Base-by-base conservation (phyloP, 306 rosid genomes). In the Vigna mungo region DNA sequence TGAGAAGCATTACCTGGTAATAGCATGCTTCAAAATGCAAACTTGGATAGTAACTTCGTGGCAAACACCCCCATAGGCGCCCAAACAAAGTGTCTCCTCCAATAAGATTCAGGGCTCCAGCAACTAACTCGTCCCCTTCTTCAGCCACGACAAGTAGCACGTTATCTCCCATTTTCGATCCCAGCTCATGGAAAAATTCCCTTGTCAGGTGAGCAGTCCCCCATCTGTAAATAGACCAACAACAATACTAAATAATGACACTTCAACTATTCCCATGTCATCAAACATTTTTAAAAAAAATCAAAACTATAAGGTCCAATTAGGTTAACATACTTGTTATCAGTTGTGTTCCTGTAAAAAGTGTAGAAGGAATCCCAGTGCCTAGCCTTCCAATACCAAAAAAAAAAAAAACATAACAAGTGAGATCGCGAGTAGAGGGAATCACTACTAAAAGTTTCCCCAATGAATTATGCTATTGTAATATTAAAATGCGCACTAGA, bases 21-120 rank as follows among this genome's bases (percentile, higher is more conserved):
- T 94, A 94, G 74, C 98, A 94, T 58, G 98, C 94, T 88, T 94
- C 98, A 86, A 94, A 94, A 87, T 94, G 98, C 83, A 92, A 79
- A 82, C 96, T 83, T 62, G 97, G 98, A 77, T 89, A 94, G 84
- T 90, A 88, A 63, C 85, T 74, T 56, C 58, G 80, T n/a, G 94
- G 91, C 25, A 67, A 88, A 78, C 98, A 90, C 20, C 98, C 98
- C 98, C 97, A 94, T 54, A 94, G 88, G 64, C 96, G 96, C 74
- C 98, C 98, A 75, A 60, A 94, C 87, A 94, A 78, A 14, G 96
- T 85, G 86, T 94, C 98, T 74, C 98, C 98, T 75, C 98, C 98
- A 2, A 94, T 87, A 62, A 94, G 93, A 86, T 94, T 94, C 66
- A 94, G 93, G 76, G 97, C 98, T 80, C 98, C 97, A 1, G 96